Evolutionary conservation across 306 rosid genomes (phyloP).

Genomic region (Luffa aegyptiaca): DNA sequence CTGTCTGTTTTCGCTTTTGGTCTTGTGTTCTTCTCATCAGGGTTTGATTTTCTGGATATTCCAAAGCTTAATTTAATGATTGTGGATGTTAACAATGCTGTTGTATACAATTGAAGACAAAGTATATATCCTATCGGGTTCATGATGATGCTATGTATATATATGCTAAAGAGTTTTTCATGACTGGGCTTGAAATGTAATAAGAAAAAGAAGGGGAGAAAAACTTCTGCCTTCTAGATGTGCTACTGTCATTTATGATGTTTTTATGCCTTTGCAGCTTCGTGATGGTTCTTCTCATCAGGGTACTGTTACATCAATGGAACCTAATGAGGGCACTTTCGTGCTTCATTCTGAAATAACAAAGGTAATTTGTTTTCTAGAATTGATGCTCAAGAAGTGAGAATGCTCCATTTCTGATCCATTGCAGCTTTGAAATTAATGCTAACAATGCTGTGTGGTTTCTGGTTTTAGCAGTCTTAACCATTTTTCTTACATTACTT

Average conservation of each 20-base stretch:
- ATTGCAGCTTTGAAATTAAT: neutral
- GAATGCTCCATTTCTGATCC: neutral
- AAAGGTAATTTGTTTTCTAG: constrained; percentile 31
- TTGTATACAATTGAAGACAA: neutral
- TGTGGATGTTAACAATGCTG: neutral
- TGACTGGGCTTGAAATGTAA: neutral
- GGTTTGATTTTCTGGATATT: neutral
- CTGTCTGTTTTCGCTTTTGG: neutral
- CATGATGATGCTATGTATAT: neutral
- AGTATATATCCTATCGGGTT: neutral
- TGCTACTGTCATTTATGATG: neutral
- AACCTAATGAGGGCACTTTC: constrained; percentile 81
- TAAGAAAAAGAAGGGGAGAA: neutral
- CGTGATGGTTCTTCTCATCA: constrained; percentile 81
- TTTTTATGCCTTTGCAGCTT: constrained; percentile 35
- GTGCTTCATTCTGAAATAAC: constrained; percentile 63
- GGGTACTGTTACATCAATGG: constrained; percentile 97
- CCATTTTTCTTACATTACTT: neutral
- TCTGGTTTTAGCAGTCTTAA: neutral
- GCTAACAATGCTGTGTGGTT: neutral
- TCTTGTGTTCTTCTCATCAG: neutral
- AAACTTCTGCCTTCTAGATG: neutral
- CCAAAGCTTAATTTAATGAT: neutral
- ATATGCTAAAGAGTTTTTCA: neutral
- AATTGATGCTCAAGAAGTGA: neutral